A percentile compares a stretch with the other conserved stretches of the same genome.
Conservation (phyloP, 1,284 basidiomycete genomes). For the Papiliotrema terrestris region DNA sequence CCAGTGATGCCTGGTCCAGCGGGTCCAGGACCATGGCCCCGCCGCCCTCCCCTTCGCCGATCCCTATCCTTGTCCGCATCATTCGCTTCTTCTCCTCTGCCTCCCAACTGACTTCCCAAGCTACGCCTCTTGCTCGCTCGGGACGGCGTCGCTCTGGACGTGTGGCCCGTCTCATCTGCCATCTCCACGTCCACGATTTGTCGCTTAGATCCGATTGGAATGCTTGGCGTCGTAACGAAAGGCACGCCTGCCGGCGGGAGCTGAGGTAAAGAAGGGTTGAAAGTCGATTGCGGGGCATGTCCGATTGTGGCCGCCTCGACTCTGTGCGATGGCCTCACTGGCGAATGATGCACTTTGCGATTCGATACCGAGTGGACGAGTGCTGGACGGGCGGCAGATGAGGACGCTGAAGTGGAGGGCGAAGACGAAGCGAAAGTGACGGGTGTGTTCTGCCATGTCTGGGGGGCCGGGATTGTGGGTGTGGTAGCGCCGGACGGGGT, state of each 20-base stretch:
- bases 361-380: background rate
- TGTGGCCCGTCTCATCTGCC: background rate
- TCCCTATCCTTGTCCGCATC: constrained; percentile 1
- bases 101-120: background rate
- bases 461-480: background rate
- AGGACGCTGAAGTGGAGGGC: constrained; percentile 1
- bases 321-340: constrained; percentile 1
- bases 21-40: background rate
- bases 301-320: background rate
- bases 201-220: constrained; percentile 4
- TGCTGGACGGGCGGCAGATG: background rate
- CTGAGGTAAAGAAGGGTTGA: constrained; percentile 3
- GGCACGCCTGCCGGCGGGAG: background rate
- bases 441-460: constrained; percentile 1
- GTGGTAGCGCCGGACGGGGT: background rate
- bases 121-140: constrained; percentile 3
- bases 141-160: background rate
- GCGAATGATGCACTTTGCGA: constrained; percentile 1
- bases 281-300: constrained; percentile 1
- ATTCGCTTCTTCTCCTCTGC: background rate
- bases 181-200: constrained; percentile 3
- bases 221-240: background rate
- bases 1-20: no score
- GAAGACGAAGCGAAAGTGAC: constrained; percentile 1
- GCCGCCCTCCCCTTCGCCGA: background rate